A percentile compares a stretch with the other conserved stretches of the same genome.
phyloP scores from a whole-genome alignment of 2,329 filamentous ascomycete genomes.

The Epichloe coenophiala region DNA sequence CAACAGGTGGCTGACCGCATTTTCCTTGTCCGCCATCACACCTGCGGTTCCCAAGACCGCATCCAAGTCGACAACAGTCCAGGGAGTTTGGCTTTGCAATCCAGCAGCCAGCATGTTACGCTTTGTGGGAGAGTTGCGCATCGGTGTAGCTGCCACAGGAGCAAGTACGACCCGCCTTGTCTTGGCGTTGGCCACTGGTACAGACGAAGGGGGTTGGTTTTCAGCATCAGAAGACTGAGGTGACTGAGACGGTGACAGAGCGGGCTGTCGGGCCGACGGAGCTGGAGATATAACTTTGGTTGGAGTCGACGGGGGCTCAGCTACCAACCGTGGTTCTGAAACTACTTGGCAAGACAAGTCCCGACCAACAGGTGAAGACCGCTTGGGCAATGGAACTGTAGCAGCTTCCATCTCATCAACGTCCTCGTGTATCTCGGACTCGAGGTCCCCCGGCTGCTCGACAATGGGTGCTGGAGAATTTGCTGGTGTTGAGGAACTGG shows the following conservation, averaged over 20 bases:
- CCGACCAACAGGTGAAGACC: background rate
- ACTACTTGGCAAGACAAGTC: background rate
- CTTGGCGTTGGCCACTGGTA: constrained; percentile 33
- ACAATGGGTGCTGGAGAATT: background rate
- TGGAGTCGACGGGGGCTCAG: constrained; percentile 30
- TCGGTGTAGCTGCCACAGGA: constrained; percentile 32
- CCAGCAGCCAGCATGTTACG: constrained; percentile 39
- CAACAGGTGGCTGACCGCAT: constrained; percentile 34
- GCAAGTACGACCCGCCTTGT: constrained; percentile 34
- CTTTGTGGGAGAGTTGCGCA: constrained; percentile 47
- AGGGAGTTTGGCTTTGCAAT: constrained; percentile 46
- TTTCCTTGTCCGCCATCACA: constrained; percentile 37
- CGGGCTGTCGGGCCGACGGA: constrained; percentile 38
- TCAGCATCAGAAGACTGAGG: constrained; percentile 70
- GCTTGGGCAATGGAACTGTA: background rate
- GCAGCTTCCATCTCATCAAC: background rate
- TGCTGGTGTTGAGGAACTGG: background rate
- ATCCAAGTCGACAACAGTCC: constrained; percentile 68
- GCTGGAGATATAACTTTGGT: constrained; percentile 28
- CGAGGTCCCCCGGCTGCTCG: constrained; percentile 7
- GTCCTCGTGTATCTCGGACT: constrained; percentile 3
- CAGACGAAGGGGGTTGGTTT: constrained; percentile 61
- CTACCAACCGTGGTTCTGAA: constrained; percentile 5
- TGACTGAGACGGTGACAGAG: constrained; percentile 49
- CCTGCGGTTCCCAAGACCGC: constrained; percentile 41